Conservation (phyloP, 805 yeast species). For the Blastobotrys terrestris region DNA sequence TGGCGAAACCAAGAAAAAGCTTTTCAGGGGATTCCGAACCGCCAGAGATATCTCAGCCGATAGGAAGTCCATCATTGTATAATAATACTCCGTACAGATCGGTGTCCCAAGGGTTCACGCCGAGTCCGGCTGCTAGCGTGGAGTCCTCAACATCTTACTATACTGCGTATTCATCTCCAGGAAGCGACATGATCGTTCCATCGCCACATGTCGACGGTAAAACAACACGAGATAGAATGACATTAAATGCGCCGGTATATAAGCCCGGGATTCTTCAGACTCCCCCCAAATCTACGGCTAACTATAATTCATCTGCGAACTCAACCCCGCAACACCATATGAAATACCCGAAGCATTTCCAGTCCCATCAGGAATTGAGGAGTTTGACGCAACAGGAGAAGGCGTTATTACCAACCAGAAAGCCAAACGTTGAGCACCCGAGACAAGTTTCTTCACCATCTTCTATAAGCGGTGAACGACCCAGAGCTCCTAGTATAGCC, state of each 20-base stretch:
- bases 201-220: slow-evolving; percentile 1
- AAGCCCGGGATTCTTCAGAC: not conserved
- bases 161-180: slow-evolving; percentile 11
- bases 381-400: not conserved
- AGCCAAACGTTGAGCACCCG: slow-evolving; percentile 1
- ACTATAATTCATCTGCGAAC: not conserved
- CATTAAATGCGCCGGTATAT: slow-evolving; percentile 12
- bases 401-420: not conserved
- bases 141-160: slow-evolving; percentile 7
- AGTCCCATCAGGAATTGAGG: slow-evolving; percentile 1
- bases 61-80: not conserved
- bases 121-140: slow-evolving; percentile 1
- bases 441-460: not conserved
- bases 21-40: not conserved
- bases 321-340: not conserved
- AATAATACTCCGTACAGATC: not conserved
- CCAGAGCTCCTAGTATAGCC: slow-evolving; percentile 1
- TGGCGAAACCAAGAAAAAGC: slow-evolving; percentile 13
- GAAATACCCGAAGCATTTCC: not conserved
- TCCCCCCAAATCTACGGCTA: not conserved
- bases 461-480: not conserved
- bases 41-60: not conserved
- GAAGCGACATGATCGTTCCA: not conserved
- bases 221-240: slow-evolving; percentile 9
- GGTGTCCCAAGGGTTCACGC: not conserved